A percentile compares a stretch with the other conserved stretches of the same genome.
phyloP scores from a whole-genome alignment of 1,284 basidiomycete species.

The Chondrostereum purpureum region DNA sequence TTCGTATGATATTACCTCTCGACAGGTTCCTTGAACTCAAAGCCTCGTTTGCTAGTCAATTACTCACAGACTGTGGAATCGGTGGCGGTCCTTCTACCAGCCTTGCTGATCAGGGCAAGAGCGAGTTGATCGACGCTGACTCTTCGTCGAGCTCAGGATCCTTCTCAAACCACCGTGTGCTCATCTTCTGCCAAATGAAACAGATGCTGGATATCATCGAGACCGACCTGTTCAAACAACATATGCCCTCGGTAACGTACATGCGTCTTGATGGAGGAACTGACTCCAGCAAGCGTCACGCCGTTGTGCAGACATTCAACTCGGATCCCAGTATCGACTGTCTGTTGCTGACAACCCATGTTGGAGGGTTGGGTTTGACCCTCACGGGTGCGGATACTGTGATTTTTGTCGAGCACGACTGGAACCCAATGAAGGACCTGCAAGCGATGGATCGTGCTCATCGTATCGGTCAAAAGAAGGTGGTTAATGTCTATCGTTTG shows the following conservation, averaged over 20 bases:
- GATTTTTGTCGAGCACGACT: conserved; percentile 99
- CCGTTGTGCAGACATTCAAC: conserved; percentile 97
- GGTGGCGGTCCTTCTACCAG: conserved; percentile 51
- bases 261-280: conserved; percentile 95
- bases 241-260: conserved; percentile 96
- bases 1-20: conserved; percentile 31
- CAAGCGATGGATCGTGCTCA: conserved; percentile 99
- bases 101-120: conserved; percentile 48
- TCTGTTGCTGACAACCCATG: conserved; percentile 91
- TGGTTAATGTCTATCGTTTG: conserved; percentile 97
- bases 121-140: conserved; percentile 50
- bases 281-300: conserved; percentile 86
- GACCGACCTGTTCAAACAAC: conserved; percentile 81
- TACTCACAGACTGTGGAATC: conserved; percentile 92
- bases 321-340: conserved; percentile 97
- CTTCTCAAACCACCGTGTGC: conserved; percentile 92
- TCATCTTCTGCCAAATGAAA: conserved; percentile 99
- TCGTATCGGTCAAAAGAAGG: conserved; percentile 97
- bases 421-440: conserved; percentile 99
- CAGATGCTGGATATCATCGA: conserved; percentile 99
- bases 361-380: conserved; percentile 94
- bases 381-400: conserved; percentile 98
- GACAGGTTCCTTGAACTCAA: no score
- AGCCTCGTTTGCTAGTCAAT: conserved; percentile 56
- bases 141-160: conserved; percentile 48